Conservation (phyloP, 768 basidiomycete species). For the Multifurca ochricompacta region DNA sequence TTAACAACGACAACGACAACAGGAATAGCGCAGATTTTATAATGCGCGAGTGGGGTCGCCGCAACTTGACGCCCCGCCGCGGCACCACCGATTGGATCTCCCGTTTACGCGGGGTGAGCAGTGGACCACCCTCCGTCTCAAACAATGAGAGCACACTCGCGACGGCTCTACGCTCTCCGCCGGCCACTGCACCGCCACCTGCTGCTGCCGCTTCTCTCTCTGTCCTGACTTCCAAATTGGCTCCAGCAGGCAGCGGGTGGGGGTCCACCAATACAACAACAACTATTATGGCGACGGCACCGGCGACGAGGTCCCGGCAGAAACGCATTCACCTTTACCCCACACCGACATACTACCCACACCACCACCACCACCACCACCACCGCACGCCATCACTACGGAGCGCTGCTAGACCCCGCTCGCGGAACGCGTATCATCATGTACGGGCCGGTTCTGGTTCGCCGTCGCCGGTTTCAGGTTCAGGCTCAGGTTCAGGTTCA, state of each 20-base stretch:
- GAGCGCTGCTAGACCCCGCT: background rate
- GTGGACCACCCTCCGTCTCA: conserved; percentile 14
- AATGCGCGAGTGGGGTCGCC: conserved; percentile 50
- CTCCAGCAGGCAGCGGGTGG: no score
- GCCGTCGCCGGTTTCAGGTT: background rate
- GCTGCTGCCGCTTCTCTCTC: conserved; percentile 8
- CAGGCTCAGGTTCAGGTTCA: no score
- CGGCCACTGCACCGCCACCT: conserved; percentile 1
- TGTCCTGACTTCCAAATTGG: background rate
- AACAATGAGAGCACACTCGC: background rate
- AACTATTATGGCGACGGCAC: conserved; percentile 18
- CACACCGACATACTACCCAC: background rate
- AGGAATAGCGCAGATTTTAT: conserved; percentile 25
- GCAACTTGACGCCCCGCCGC: conserved; percentile 48
- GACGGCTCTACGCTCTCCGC: background rate
- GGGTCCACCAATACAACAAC: background rate
- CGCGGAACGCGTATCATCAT: background rate
- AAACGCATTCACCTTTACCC: background rate
- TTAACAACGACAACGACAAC: no score
- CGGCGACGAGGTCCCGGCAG: background rate
- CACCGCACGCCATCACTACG: conserved; percentile 5
- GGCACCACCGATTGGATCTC: conserved; percentile 47
- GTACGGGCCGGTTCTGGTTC: background rate
- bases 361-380: background rate
- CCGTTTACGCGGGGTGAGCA: conserved; percentile 31